Percentiles rank a stretch among this genome's conserved stretches.
phyloP scores from a whole-genome alignment of 805 yeast species.

The Hermanozyma aechmeae region DNA sequence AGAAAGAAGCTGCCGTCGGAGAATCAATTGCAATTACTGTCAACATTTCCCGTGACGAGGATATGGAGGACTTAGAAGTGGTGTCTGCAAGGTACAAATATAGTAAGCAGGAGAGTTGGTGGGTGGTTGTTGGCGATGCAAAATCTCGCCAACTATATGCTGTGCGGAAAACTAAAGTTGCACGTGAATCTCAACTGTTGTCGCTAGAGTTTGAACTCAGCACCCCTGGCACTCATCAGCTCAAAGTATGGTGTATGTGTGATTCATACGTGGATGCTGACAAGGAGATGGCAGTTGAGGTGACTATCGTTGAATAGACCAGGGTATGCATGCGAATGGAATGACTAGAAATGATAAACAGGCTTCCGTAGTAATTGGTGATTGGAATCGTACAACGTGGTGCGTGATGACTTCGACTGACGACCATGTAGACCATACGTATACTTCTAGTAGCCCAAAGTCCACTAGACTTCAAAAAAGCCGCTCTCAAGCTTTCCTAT shows the following conservation, averaged over 20 bases:
- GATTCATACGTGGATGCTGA: conserved; percentile 93
- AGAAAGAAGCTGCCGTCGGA: conserved; percentile 33
- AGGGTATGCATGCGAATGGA: too few species aligned
- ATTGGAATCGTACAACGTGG: too few species aligned
- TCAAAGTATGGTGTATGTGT: conserved; percentile 79
- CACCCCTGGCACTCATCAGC: conserved; percentile 47
- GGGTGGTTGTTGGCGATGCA: conserved; percentile 77
- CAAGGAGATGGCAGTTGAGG: conserved; percentile 56
- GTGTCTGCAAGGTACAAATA: conserved; percentile 51
- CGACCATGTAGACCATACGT: too few species aligned
- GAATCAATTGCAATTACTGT: conserved; percentile 41
- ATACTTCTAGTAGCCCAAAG: too few species aligned
- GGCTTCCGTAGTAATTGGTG: too few species aligned
- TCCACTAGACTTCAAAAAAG: too few species aligned
- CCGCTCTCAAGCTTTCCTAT: too few species aligned
- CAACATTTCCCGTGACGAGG: conserved; percentile 64
- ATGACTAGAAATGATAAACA: too few species aligned
- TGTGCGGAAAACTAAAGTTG: conserved; percentile 53
- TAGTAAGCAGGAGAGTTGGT: conserved; percentile 66
- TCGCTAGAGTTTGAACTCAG: conserved; percentile 50
- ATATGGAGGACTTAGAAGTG: conserved; percentile 51
- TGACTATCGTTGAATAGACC: conserved; percentile 9
- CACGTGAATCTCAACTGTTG: conserved; percentile 43
- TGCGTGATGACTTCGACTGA: too few species aligned
- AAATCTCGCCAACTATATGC: conserved; percentile 55